Evolutionary conservation across 106 monocot species (phyloP), one percentile per base, ranked within the genome.

Genomic region (Acorus calamus): DNA sequence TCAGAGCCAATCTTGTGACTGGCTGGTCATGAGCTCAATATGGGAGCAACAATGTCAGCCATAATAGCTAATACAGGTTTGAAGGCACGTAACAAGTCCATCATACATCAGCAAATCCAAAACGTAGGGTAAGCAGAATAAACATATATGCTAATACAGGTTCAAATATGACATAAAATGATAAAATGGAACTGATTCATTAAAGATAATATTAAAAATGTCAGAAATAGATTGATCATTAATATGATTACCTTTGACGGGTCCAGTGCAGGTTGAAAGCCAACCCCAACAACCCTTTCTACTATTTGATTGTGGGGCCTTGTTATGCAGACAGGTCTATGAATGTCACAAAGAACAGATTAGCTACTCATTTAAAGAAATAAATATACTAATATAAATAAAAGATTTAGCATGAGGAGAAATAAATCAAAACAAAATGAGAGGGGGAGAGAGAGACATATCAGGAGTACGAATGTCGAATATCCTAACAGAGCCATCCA

Each of bases 241-340:
- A 28, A 69, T 14, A 64, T 28, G 8, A 67, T 68, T 74, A 94
- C 94, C 94, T 94, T 96, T 4, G 66, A 52, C 47, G 77, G 74
- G 66, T 91, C 91, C 61, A 91, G 60, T 7, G 87, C 96, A 57
- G 96, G 85, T 69, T 96, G 96, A 73, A 96, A 96, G 43, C 96
- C 91, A 76, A 96, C 79, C 9, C 96, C 96, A 47, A 96, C 83
- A 45, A 96, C 96, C 44, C 80, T 80, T 75, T 87, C 83, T 55
- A 81, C 71, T 66, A 76, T 72, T 57, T 77, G 87, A 9, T 56
- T 78, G 71, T 96, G 91, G 28, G 90, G 84, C 52, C 69, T 82
- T 60, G 84, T 71, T 54, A 68, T 66, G 76, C 78, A 91, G 44
- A 87, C 71, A 53, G 76, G 76, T 81, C 94, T 94, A 50, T 0